A percentile compares a stretch with the other conserved stretches of the same genome.
phyloP scores from a whole-genome alignment of 148 eudicot species.

The Simmondsia chinensis region DNA sequence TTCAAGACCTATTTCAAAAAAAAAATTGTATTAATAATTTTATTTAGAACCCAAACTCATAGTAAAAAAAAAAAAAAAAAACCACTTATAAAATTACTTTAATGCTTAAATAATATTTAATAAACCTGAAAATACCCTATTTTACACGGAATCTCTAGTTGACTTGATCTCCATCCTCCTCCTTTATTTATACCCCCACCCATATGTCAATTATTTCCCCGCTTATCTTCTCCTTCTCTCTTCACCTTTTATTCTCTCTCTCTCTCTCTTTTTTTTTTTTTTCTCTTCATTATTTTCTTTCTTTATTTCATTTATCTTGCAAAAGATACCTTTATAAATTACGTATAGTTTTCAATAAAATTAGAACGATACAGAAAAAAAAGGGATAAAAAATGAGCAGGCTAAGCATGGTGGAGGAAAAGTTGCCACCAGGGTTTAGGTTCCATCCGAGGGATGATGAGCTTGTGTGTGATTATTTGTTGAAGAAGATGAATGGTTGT shows the following conservation, averaged over 20 bases:
- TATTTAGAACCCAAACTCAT: too few relatives aligned
- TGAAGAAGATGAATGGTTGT: constrained; percentile 38
- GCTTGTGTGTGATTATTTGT: constrained; percentile 76
- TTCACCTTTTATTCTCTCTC: neutral
- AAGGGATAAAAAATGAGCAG: constrained; percentile 29
- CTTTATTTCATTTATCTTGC: too few relatives aligned
- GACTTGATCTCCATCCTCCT: constrained; percentile 12
- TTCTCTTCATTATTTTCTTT: too few relatives aligned
- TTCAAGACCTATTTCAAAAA: too few relatives aligned
- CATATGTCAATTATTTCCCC: constrained; percentile 4
- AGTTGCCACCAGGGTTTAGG: constrained; percentile 85
- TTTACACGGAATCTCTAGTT: constrained; percentile 38
- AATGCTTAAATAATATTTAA: too few relatives aligned
- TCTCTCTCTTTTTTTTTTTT: constrained; percentile 6
- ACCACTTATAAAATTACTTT: too few relatives aligned
- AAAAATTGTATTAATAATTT: too few relatives aligned
- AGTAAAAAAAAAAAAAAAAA: too few relatives aligned
- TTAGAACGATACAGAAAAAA: neutral
- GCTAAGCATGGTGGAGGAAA: constrained; percentile 72
- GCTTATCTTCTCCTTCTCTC: neutral
- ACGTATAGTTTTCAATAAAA: neutral
- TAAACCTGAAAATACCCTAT: too few relatives aligned
- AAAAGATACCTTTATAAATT: too few relatives aligned
- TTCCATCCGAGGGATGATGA: constrained; percentile 91
- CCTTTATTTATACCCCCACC: neutral